Percentiles rank a stretch among this genome's conserved stretches.
Evolutionary conservation across 352 stramenopile genomes (phyloP).

Genomic region (Thraustochytrium sp.): DNA sequence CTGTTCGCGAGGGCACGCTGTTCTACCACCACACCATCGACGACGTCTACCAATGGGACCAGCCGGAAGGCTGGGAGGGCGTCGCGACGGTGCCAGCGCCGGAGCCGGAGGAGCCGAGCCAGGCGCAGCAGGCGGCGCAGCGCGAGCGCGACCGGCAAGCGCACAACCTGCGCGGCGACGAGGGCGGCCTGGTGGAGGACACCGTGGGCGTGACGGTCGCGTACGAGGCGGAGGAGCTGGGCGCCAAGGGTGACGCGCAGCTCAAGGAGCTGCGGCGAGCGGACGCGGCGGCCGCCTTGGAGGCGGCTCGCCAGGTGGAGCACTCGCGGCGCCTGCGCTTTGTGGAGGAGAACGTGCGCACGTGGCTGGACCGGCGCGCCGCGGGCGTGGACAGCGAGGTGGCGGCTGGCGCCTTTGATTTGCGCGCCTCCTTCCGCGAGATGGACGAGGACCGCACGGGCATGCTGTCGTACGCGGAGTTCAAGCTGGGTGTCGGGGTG

Average conservation of each 20-base stretch:
- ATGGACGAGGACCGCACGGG: background rate
- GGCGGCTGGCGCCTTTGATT: background rate
- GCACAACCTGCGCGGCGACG: constrained; percentile 20
- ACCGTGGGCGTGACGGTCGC: background rate
- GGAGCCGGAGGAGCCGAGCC: background rate
- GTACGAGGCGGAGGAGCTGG: background rate
- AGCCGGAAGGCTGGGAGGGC: constrained; percentile 22
- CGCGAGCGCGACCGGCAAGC: background rate
- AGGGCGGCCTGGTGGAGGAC: constrained; percentile 8
- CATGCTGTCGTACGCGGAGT: background rate
- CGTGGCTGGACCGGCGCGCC: constrained; percentile 13
- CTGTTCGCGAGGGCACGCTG: constrained; percentile 8
- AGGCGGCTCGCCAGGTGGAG: background rate
- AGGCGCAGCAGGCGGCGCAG: background rate
- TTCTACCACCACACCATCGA: constrained; percentile 37
- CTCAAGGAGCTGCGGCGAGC: background rate
- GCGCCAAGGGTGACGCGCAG: background rate
- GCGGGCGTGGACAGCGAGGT: background rate
- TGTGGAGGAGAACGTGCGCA: constrained; percentile 19
- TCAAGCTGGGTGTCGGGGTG: background rate
- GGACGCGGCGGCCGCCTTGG: background rate
- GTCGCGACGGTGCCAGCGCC: background rate
- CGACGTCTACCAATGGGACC: constrained; percentile 30
- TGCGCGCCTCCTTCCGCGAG: constrained; percentile 1
- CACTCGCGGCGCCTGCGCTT: constrained; percentile 19